These are phyloP conservation scores for Plasmodiophora brassicae DNA, from an alignment of 208 protist species.

Conservation along the genomic window DNA sequence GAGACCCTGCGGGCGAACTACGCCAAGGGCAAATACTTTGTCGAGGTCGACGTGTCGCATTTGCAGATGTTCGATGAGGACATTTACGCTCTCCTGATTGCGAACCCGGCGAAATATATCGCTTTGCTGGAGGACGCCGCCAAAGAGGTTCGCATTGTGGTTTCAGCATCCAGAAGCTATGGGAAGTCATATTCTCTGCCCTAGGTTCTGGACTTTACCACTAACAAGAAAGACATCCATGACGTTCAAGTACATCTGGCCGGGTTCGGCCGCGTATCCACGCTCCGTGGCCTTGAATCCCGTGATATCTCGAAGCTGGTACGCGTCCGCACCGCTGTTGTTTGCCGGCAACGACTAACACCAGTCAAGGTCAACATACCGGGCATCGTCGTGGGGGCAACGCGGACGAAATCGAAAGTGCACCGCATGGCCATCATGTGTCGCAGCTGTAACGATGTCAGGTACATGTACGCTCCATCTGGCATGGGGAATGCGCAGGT, in stretches of 20 bases:
- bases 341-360: no score
- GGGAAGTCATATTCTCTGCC: neutral
- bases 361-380: constrained; percentile 31
- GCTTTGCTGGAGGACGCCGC: constrained; percentile 22
- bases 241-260: constrained; percentile 23
- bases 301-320: constrained; percentile 18
- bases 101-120: neutral
- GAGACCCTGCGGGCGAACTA: neutral
- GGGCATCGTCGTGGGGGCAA: constrained; percentile 46
- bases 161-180: neutral
- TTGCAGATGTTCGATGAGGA: constrained; percentile 11
- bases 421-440: constrained; percentile 38
- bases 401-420: constrained; percentile 31
- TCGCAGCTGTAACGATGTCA: constrained; percentile 22
- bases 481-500: neutral
- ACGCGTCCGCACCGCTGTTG: no score
- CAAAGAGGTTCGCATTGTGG: neutral
- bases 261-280: neutral
- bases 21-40: neutral
- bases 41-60: constrained; percentile 38
- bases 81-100: neutral
- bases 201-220: neutral
- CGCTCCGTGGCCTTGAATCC: constrained; percentile 30
- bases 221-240: neutral
- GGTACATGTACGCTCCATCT: neutral